Conservation (phyloP, 768 basidiomycete species). For the Serpula lacrymans region DNA sequence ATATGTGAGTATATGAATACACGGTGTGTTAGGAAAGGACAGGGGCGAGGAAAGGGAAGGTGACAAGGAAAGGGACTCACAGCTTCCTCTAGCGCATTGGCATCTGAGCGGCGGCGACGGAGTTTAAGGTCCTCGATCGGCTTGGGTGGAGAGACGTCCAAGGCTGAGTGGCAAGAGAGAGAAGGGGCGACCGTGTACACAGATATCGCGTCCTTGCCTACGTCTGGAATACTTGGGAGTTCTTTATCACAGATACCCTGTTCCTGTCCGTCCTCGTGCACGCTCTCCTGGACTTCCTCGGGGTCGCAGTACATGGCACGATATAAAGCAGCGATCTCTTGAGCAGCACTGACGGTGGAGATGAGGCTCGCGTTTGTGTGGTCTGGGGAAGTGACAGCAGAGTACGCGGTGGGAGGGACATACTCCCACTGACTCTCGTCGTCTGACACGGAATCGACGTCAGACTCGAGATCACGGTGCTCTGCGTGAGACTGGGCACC, state of each 20-base stretch:
- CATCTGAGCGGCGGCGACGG: conserved; percentile 33
- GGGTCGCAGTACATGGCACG: conserved; percentile 8
- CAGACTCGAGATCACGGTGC: too few species aligned
- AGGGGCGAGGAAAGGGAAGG: not conserved
- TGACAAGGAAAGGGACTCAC: conserved; percentile 29
- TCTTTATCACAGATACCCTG: conserved; percentile 8
- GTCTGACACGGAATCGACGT: conserved; percentile 5
- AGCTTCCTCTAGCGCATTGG: conserved; percentile 33
- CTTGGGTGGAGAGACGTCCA: conserved; percentile 18
- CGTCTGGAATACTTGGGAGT: conserved; percentile 15
- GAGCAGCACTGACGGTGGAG: conserved; percentile 17
- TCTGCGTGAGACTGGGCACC: too few species aligned
- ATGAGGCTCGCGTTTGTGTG: conserved; percentile 1
- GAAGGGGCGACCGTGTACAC: conserved; percentile 22
- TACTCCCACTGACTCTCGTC: conserved; percentile 11
- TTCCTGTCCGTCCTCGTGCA: conserved; percentile 5
- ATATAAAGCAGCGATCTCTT: conserved; percentile 17
- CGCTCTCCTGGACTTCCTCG: conserved; percentile 1
- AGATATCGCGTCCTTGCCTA: conserved; percentile 24
- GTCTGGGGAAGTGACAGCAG: conserved; percentile 3
- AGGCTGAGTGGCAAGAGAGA: too few species aligned
- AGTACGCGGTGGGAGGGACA: not conserved
- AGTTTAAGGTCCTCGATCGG: conserved; percentile 25
- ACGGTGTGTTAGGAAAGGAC: conserved; percentile 24
- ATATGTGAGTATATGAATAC: not conserved